A percentile compares a stretch with the other conserved stretches of the same genome.
Conservation (phyloP, 345 rosid species). For the Murraya koenigii region DNA sequence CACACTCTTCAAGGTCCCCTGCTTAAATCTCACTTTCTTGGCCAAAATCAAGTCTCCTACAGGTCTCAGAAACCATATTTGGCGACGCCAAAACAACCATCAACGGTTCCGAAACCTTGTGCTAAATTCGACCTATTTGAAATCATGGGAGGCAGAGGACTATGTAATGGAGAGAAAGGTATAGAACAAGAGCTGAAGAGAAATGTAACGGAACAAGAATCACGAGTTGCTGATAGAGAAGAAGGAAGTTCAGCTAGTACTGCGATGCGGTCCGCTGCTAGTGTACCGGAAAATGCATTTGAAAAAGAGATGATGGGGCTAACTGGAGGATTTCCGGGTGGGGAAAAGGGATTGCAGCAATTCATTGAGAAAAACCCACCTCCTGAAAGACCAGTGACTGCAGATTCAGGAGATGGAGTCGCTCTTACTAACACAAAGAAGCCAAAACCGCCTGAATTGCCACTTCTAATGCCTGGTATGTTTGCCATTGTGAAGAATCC, state of each 20-base stretch:
- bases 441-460: constrained; percentile 71
- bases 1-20: constrained; percentile 40
- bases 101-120: constrained; percentile 18
- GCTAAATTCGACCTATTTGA: constrained; percentile 67
- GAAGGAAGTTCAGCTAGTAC: constrained; percentile 4
- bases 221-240: constrained; percentile 19
- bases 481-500: constrained; percentile 75
- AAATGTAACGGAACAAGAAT: constrained; percentile 26
- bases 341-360: constrained; percentile 63
- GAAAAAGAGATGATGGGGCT: constrained; percentile 87
- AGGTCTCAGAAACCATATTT: constrained; percentile 32
- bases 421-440: constrained; percentile 37
- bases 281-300: constrained; percentile 60
- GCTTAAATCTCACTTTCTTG: constrained; percentile 41
- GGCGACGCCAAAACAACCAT: constrained; percentile 26
- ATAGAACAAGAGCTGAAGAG: constrained; percentile 57
- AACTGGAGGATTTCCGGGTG: constrained; percentile 90
- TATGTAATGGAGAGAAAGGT: constrained; percentile 81
- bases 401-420: constrained; percentile 7
- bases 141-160: constrained; percentile 87
- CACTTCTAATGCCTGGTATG: constrained; percentile 90
- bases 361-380: constrained; percentile 81
- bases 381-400: constrained; percentile 35
- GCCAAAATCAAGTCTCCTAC: constrained; percentile 27
- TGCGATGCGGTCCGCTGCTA: background rate